phyloP scores from a whole-genome alignment of 352 stramenopile genomes.

The Phytopythium vexans region DNA sequence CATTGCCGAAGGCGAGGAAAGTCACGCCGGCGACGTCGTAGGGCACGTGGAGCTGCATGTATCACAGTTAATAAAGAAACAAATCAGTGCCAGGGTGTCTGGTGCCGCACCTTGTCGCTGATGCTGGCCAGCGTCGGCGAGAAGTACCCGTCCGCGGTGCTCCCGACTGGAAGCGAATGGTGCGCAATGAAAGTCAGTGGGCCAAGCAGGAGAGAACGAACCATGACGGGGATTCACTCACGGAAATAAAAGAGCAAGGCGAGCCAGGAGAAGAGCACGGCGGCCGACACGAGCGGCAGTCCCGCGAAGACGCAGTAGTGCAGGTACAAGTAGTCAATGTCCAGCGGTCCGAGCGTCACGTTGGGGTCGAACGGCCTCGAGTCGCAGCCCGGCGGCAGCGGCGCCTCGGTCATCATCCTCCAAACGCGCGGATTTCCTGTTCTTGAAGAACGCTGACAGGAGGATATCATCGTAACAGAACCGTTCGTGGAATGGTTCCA shows the following conservation, averaged over 20 bases:
- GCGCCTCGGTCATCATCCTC: background rate
- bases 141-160: slow-evolving; percentile 98
- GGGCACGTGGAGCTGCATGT: slow-evolving; percentile 63
- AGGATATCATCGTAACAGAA: too few relatives aligned
- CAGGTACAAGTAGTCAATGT: slow-evolving; percentile 78
- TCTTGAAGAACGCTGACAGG: too few relatives aligned
- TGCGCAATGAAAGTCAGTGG: slow-evolving; percentile 1
- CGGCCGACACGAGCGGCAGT: slow-evolving; percentile 45
- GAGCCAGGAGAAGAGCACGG: slow-evolving; percentile 64
- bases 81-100: slow-evolving; percentile 2
- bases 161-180: slow-evolving; percentile 75
- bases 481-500: too few relatives aligned
- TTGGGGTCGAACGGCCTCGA: slow-evolving; percentile 43
- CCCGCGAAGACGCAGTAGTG: slow-evolving; percentile 66
- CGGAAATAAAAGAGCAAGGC: slow-evolving; percentile 78
- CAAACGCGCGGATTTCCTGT: too few relatives aligned
- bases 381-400: slow-evolving; percentile 17
- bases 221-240: slow-evolving; percentile 22
- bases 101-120: slow-evolving; percentile 72
- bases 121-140: slow-evolving; percentile 95
- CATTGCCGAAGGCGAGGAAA: slow-evolving; percentile 97
- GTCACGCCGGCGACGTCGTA: slow-evolving; percentile 96
- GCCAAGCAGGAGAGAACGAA: background rate
- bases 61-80: background rate
- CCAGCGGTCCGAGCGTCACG: slow-evolving; percentile 64